Percentiles rank a stretch among this genome's conserved stretches.
Conservation (phyloP, 768 basidiomycete species). For the Mycena maculata region DNA sequence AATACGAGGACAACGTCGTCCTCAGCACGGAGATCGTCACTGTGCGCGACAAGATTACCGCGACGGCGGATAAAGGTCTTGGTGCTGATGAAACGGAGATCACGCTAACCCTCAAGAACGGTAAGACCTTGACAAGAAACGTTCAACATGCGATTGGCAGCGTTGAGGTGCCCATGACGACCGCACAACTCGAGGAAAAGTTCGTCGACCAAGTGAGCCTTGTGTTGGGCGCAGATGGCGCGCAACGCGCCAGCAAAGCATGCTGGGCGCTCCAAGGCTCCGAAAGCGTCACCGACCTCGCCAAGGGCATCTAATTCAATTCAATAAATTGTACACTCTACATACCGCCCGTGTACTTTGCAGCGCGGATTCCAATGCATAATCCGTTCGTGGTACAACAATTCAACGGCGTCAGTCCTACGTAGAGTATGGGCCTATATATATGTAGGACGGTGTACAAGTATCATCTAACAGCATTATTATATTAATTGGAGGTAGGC, state of each 20-base stretch:
- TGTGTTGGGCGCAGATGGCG: slow-evolving; percentile 33
- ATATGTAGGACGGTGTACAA: slow-evolving; percentile 27
- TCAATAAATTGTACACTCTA: background rate
- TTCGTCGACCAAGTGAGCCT: slow-evolving; percentile 37
- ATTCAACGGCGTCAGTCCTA: slow-evolving; percentile 21
- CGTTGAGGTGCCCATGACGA: slow-evolving; percentile 34
- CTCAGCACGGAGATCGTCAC: slow-evolving; percentile 32
- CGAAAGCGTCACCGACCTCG: slow-evolving; percentile 16
- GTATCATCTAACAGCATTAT: slow-evolving; percentile 30
- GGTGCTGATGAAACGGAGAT: slow-evolving; percentile 34
- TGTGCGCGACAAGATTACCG: slow-evolving; percentile 35
- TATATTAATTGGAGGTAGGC: slow-evolving; percentile 27
- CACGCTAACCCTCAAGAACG: slow-evolving; percentile 29
- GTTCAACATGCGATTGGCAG: slow-evolving; percentile 39
- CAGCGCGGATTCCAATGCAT: no score
- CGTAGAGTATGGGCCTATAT: slow-evolving; percentile 11
- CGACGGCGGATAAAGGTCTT: slow-evolving; percentile 32
- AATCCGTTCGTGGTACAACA: slow-evolving; percentile 17
- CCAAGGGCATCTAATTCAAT: slow-evolving; percentile 1
- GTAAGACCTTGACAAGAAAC: slow-evolving; percentile 30
- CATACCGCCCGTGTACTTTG: background rate
- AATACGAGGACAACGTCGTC: slow-evolving; percentile 35
- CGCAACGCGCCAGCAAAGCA: slow-evolving; percentile 28
- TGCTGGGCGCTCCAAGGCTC: slow-evolving; percentile 25
- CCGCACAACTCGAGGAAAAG: slow-evolving; percentile 35